phyloP scores from a whole-genome alignment of 1,139 yeast species.

The Groenewaldozyma sp. region DNA sequence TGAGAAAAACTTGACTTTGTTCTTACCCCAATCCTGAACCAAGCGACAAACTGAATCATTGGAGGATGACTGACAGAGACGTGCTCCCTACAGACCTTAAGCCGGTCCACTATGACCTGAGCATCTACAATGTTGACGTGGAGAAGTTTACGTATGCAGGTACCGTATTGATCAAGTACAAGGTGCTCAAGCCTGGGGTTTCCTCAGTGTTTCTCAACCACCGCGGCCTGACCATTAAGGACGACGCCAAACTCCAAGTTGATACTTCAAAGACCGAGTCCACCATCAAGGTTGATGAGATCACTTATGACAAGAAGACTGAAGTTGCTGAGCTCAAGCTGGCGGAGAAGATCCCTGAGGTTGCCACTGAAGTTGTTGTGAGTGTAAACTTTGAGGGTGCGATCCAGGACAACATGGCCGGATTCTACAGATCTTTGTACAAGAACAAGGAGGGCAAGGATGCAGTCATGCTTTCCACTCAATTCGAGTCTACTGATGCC shows the following conservation, averaged over 20 bases:
- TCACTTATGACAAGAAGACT: constrained; percentile 12
- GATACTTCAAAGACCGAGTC: constrained; percentile 15
- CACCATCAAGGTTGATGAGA: constrained; percentile 9
- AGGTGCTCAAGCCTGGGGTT: constrained; percentile 30
- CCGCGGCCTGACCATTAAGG: constrained; percentile 24
- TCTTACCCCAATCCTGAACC: too few relatives aligned
- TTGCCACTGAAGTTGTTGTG: constrained; percentile 25
- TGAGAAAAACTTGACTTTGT: too few relatives aligned
- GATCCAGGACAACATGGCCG: constrained; percentile 67
- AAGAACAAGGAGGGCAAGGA: constrained; percentile 45
- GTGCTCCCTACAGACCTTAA: constrained; percentile 45
- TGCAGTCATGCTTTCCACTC: constrained; percentile 68
- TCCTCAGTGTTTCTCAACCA: constrained; percentile 26
- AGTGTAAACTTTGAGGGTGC: constrained; percentile 38
- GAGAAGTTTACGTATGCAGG: constrained; percentile 52
- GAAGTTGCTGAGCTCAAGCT: constrained; percentile 10
- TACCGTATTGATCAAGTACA: constrained; percentile 39
- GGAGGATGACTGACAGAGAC: constrained; percentile 39
- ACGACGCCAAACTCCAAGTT: constrained; percentile 9
- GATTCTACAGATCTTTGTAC: constrained; percentile 73
- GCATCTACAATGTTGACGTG: constrained; percentile 42
- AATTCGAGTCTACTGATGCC: constrained; percentile 85
- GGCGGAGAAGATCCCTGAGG: constrained; percentile 19
- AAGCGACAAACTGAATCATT: too few relatives aligned
- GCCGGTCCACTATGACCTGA: constrained; percentile 38